phyloP scores from a whole-genome alignment of 2,329 filamentous ascomycete species.

The Tolypocladium nubicola region DNA sequence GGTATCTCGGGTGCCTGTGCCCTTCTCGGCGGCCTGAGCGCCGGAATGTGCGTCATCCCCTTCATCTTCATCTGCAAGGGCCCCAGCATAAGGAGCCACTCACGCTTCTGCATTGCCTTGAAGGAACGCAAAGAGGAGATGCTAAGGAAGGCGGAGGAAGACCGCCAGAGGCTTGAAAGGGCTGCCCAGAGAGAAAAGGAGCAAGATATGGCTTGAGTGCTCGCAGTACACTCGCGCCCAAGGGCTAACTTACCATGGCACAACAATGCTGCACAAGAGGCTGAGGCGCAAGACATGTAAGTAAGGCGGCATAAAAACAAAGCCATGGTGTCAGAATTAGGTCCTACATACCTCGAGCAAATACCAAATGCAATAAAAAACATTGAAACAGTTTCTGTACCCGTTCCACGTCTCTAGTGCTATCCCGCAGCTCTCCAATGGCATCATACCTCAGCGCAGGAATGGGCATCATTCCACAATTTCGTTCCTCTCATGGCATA shows the following conservation, averaged over 20 bases:
- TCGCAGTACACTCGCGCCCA: not conserved
- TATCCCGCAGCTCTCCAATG: not conserved
- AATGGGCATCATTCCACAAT: not conserved
- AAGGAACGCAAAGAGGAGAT: slow-evolving; percentile 38
- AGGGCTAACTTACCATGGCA: too few species aligned
- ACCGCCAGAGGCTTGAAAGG: slow-evolving; percentile 17
- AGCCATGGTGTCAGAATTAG: not conserved
- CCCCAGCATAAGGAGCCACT: slow-evolving; percentile 41
- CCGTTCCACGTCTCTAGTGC: not conserved
- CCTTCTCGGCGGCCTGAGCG: slow-evolving; percentile 38
- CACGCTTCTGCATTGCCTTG: slow-evolving; percentile 52
- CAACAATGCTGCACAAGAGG: not conserved
- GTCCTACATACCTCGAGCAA: not conserved
- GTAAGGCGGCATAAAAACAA: too few species aligned
- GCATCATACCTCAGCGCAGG: not conserved
- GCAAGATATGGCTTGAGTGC: not conserved
- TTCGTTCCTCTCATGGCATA: not conserved
- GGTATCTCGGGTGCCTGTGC: slow-evolving; percentile 40
- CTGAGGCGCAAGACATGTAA: too few species aligned
- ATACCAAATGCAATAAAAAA: not conserved
- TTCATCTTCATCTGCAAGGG: slow-evolving; percentile 46
- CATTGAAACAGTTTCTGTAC: not conserved
- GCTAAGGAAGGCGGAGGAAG: slow-evolving; percentile 26
- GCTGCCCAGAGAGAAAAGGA: slow-evolving; percentile 11
- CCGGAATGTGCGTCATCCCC: slow-evolving; percentile 38